Evolutionary conservation across 306 rosid genomes (phyloP).

Genomic region (Quercus alba): DNA sequence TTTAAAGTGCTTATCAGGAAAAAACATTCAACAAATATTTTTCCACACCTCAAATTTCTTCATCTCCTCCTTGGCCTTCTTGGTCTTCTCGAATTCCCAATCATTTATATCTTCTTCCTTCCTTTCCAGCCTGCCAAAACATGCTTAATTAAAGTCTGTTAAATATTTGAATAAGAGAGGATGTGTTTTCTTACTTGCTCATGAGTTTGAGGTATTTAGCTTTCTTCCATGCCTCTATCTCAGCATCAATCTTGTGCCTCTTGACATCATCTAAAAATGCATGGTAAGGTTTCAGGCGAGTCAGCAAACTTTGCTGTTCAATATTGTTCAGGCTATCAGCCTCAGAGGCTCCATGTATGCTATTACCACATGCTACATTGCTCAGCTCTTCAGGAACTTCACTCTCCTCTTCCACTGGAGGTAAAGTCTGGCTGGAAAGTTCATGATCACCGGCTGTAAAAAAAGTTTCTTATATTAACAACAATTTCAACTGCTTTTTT

Average conservation of each 20-base stretch:
- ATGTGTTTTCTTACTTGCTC: conserved; percentile 35
- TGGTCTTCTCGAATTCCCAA: conserved; percentile 55
- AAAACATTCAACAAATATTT: neutral
- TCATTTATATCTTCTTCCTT: conserved; percentile 53
- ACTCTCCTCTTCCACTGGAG: conserved; percentile 39
- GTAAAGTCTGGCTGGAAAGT: conserved; percentile 20
- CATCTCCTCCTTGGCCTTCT: conserved; percentile 52
- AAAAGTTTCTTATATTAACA: conserved; percentile 10
- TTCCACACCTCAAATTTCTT: conserved; percentile 51
- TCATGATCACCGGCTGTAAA: conserved; percentile 14
- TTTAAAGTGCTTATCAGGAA: too few relatives aligned
- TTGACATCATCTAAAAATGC: conserved; percentile 43
- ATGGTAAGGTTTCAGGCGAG: conserved; percentile 36
- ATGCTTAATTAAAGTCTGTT: neutral
- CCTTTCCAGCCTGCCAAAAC: conserved; percentile 40
- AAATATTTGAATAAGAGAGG: neutral
- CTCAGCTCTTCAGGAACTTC: conserved; percentile 32
- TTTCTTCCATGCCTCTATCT: conserved; percentile 43
- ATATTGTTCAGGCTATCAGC: neutral
- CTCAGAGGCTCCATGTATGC: conserved; percentile 14
- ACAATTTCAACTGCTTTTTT: conserved; percentile 23
- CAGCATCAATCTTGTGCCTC: conserved; percentile 45
- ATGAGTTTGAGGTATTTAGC: conserved; percentile 42
- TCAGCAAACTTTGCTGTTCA: conserved; percentile 8
- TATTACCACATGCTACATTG: conserved; percentile 17